Conservation (phyloP, 129 eudicot species). For the Heracleum sosnowskyi region DNA sequence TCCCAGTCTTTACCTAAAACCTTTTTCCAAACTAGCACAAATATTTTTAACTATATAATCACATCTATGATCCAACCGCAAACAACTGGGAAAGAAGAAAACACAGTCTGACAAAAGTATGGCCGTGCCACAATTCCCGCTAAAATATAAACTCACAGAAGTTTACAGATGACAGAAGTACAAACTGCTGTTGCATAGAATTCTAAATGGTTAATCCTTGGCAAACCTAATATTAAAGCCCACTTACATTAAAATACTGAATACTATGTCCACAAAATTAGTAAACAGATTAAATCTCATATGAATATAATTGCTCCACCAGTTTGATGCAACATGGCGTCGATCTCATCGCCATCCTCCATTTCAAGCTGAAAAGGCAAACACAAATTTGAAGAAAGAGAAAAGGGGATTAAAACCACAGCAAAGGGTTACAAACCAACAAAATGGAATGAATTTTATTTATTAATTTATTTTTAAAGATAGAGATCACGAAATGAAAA, state of each 20-base stretch:
- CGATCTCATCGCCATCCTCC: slow-evolving; percentile 56
- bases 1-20: background rate
- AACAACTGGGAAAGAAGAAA: background rate
- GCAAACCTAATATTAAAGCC: background rate
- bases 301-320: slow-evolving; percentile 23
- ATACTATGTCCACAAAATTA: background rate
- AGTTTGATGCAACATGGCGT: slow-evolving; percentile 53
- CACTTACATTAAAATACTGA: background rate
- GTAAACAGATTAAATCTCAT: background rate
- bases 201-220: background rate
- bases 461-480: background rate
- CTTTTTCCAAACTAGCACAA: background rate
- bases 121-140: background rate
- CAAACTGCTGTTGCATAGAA: background rate
- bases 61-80: background rate
- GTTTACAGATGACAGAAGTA: background rate
- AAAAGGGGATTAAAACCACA: background rate
- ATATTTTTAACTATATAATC: background rate
- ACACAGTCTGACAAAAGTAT: background rate
- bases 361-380: slow-evolving; percentile 36
- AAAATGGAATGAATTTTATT: background rate
- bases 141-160: background rate
- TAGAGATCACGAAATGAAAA: background rate
- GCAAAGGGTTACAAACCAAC: background rate
- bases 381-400: background rate